Base-by-base conservation (phyloP, 106 monocot genomes). In the Apostasia shenzhenica region DNA sequence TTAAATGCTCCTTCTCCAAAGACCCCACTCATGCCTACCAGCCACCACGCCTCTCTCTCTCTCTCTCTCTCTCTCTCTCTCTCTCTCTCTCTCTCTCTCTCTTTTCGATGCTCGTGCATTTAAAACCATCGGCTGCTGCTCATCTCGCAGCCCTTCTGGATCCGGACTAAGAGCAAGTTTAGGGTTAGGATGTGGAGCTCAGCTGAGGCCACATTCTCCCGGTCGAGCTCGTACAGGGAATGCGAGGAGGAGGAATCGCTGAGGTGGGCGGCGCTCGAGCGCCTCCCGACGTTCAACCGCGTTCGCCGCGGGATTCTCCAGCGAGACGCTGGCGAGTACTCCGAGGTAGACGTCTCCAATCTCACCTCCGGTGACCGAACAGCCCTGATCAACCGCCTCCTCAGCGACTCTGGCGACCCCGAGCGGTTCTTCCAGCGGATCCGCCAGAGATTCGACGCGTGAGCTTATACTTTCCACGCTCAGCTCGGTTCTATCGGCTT, bases 231-330 rank as follows among this genome's bases (percentile, higher is more conserved):
- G 38, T 76, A 77, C 55, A 41, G 77, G 6, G 80, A 76, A 42
- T 52, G 42, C 54, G 39, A 92, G 38, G 95, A 92, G 40, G 92
- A 92, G 79, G 85, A 85, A 79, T 85, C 86, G 63, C 81, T 99
- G 66, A 84, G 79, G 10, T 87, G 93, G 97, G 97, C 97, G 43
- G 97, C 97, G 38, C 70, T 99, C 48, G 80, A 99, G 83, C 78
- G 97, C 8, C 84, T 99, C 5, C 97, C 97, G 1, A 99, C 92
- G 8, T 77, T 76, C 61, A 41, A 61, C 39, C 75, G 97, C 14
- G 77, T 84, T 41, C 78, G 87, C 60, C 77, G 93, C 9, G 97
- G 97, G 13, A 44, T 99, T 45, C 72, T 93, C 53, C 62, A 72
- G 10, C 43, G 46, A 44, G 59, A 47, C 2, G 75, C 72, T 1